Evolutionary conservation across 495 filamentous ascomycete genomes (phyloP), one percentile per base, ranked within the genome.

Genomic region (Xylaria grammica): DNA sequence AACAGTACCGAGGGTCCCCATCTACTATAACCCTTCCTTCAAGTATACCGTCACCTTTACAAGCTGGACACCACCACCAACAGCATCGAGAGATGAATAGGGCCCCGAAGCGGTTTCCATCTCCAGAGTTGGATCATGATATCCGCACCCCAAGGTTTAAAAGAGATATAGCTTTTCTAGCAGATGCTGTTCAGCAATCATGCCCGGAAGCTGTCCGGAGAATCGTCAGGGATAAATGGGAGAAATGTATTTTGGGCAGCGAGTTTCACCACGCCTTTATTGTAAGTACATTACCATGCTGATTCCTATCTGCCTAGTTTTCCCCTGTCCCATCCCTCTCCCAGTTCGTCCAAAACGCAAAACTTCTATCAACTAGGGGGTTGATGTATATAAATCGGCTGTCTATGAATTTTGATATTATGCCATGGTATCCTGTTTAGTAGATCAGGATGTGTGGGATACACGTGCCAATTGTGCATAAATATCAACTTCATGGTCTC

Each of bases 251-350:
- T n/a, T 62, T 81, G n/a, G 81, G 81, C 19, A 78, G 78, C 55
- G 81, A 84, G 49, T 84, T 82, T 63, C 81, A 84, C 59, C 74
- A 79, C 32, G 78, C 79, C 15, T 84, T 82, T 61, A 55, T 82
- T 58, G 81, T 84, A 67, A 80, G 80, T 78, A 11, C 46, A 40
- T 51, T 22, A 10, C 8, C 15, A n/a, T 8, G n/a, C 36, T 19
- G 11, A 27, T 49, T 22, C 38, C 19, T 40, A 10, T 20, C 27
- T 49, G n/a, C 19, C 40, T n/a, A 17, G n/a, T 24, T 20, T 20
- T 62, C 20, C 27, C 29, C 13, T 27, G n/a, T n/a, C n/a, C n/a
- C n/a, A n/a, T n/a, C n/a, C n/a, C n/a, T n/a, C n/a, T n/a, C n/a
- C n/a, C n/a, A n/a, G n/a, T n/a, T n/a, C n/a, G n/a, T n/a, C n/a